Evolutionary conservation across 768 basidiomycete genomes (phyloP), one percentile per base, ranked within the genome.

Genomic region (Glaciozyma martinii): DNA sequence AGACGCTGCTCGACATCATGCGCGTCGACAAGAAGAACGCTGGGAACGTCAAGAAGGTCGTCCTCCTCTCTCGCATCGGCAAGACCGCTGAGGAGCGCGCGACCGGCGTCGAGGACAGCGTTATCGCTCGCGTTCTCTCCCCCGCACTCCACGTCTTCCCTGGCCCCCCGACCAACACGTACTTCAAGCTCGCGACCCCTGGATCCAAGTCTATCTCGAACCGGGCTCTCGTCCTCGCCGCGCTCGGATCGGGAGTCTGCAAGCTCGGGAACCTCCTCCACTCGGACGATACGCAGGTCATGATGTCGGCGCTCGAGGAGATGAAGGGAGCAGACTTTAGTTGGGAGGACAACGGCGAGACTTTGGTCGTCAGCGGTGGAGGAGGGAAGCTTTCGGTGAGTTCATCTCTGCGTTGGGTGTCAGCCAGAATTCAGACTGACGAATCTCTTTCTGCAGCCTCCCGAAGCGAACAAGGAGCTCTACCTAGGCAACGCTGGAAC

Each of bases 401-500:
- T 33, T 13, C 16, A 3, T 33, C n/a, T 27, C 18, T 6, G 5
- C 3, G 27, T n/a, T 18, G 18, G 2, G 15, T 16, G n/a, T 32
- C 19, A 19, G 3, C 16, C 37, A 32, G 18, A 30, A 37, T 16
- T 12, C 19, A 5, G 3, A 5, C 49, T 16, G 3, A 55, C 12
- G 13, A 12, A 23, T 0, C n/a, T 16, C 15, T 2, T 29, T 5
- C 13, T 8, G 23, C 61, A 70, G 59, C 75, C 88, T 3, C 93
- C 94, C 13, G 78, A 81, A 1, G 82, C 83, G 61, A 87, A 85
- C 64, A 91, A 89, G 75, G 88, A 95, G 73, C 78, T 99, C 56
- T 99, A 97, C 78, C 86, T 99, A 50, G 88, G 89, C 52, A 99
- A 98, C 74, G 95, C 95, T 19, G 95, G 95, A 29, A 99, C 95